A percentile compares a stretch with the other conserved stretches of the same genome.
Conservation (phyloP, 75 land plant genomes). For the Cryptomeria japonica region DNA sequence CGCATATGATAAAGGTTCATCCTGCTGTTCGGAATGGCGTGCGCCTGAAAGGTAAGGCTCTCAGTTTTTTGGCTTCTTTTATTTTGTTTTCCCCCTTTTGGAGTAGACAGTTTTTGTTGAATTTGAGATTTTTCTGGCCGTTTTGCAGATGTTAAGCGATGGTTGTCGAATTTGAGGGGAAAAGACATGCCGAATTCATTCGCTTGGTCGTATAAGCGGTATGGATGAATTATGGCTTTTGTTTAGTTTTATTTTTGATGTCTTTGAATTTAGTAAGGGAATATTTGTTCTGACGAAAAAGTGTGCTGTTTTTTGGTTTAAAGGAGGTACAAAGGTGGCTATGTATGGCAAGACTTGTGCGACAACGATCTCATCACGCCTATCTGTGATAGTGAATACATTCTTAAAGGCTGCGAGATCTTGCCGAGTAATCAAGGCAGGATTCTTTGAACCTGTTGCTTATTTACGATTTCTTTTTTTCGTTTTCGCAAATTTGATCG, state of each 20-base stretch:
- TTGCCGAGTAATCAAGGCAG: neutral
- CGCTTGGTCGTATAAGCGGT: constrained; percentile 85
- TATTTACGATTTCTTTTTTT: neutral
- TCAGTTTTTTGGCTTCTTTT: neutral
- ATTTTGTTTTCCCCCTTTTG: neutral
- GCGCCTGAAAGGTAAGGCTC: constrained; percentile 44
- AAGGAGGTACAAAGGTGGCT: constrained; percentile 66
- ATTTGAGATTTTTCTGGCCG: neutral
- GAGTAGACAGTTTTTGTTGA: neutral
- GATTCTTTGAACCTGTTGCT: neutral
- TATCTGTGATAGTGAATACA: constrained; percentile 53
- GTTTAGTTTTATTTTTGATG: neutral
- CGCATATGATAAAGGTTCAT: constrained; percentile 66
- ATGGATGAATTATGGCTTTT: neutral
- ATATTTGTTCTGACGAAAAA: neutral
- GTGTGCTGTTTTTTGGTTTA: neutral
- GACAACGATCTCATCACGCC: constrained; percentile 72
- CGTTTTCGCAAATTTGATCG: neutral
- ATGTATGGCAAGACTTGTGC: constrained; percentile 71
- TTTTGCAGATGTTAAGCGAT: constrained; percentile 64
- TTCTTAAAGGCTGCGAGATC: constrained; percentile 66
- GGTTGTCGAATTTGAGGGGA: constrained; percentile 60
- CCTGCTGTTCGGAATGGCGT: constrained; percentile 31
- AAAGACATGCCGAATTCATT: constrained; percentile 61
- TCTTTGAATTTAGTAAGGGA: neutral